Evolutionary conservation across 2,329 filamentous ascomycete genomes (phyloP), one percentile per base, ranked within the genome.

Genomic region (Tolypocladium album): DNA sequence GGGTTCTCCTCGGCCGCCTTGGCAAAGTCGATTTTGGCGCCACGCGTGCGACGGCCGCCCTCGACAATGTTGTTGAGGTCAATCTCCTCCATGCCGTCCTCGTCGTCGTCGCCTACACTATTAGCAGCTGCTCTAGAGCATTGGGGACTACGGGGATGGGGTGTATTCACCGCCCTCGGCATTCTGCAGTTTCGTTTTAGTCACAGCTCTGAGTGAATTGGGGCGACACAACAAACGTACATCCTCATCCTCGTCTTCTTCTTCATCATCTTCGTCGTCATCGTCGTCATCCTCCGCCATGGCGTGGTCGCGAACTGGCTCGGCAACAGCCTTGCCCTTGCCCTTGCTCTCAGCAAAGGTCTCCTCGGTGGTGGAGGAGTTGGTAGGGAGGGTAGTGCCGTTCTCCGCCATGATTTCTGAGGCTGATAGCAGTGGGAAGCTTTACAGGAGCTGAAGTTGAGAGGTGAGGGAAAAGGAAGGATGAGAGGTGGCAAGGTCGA

Each of bases 11-110:
- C 82, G 34, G 90, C 91, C 24, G 92, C 92, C 79, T 96, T 92
- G 69, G 89, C 88, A 77, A 90, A 97, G 81, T 97, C 90, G 73
- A 97, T 97, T 70, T 87, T 83, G 75, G 90, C 90, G 71, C 92
- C 92, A 70, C 93, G 93, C 64, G 93, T 97, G 75, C 94, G 93
- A 68, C 87, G 85, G 64, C 88, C 88, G 65, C 81, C 83, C 61
- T 78, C 74, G 71, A 97, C 86, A 74, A 97, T 96, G 82, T 97
- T 97, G 73, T 84, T 84, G 60, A 84, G 79, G 72, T 96, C 90
- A 73, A 99, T 97, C 77, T 93, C 92, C 72, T 95, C 90, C 81
- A 96, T 84, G 75, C 89, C 88, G 70, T 92, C 90, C 53, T 89
- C 88, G 58, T 89, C 88, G 58, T 90, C 89, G 67, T 88, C 87